A percentile compares a stretch with the other conserved stretches of the same genome.
These are phyloP conservation scores for Cardiospermum halicacabum DNA, from an alignment of 345 rosid genomes.

Conservation along the genomic window DNA sequence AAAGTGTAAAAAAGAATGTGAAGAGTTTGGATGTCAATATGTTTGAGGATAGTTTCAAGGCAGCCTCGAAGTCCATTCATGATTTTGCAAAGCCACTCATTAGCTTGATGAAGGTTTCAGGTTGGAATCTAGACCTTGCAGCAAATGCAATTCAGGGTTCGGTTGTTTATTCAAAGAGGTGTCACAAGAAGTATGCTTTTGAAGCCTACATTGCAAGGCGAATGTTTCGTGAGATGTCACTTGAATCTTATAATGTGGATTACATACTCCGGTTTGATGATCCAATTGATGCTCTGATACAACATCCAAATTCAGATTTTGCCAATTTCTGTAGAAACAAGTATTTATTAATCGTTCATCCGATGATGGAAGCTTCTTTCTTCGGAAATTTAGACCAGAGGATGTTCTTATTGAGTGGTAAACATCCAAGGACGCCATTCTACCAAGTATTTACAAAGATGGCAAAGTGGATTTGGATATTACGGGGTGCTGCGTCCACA, in stretches of 20 bases:
- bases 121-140: constrained; percentile 50
- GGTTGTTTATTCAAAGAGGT: constrained; percentile 36
- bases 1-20: constrained; percentile 18
- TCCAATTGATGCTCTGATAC: constrained; percentile 36
- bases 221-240: constrained; percentile 46
- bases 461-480: constrained; percentile 62
- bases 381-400: constrained; percentile 63
- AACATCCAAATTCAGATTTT: constrained; percentile 43
- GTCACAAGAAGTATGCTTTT: constrained; percentile 58
- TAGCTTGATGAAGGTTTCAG: constrained; percentile 56
- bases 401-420: constrained; percentile 38
- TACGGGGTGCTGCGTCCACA: constrained; percentile 40
- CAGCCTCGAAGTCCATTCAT: constrained; percentile 50
- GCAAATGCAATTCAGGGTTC: constrained; percentile 40
- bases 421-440: constrained; percentile 60
- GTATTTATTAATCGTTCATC: constrained; percentile 58
- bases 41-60: constrained; percentile 31
- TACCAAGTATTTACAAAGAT: constrained; percentile 50
- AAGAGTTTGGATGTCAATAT: constrained; percentile 21
- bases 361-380: constrained; percentile 53
- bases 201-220: constrained; percentile 56
- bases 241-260: constrained; percentile 27
- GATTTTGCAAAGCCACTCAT: constrained; percentile 64
- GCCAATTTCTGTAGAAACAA: constrained; percentile 43
- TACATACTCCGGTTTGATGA: constrained; percentile 43